Percentiles rank a stretch among this genome's conserved stretches.
Conservation (phyloP, 345 rosid species). For the Pistacia atlantica region DNA sequence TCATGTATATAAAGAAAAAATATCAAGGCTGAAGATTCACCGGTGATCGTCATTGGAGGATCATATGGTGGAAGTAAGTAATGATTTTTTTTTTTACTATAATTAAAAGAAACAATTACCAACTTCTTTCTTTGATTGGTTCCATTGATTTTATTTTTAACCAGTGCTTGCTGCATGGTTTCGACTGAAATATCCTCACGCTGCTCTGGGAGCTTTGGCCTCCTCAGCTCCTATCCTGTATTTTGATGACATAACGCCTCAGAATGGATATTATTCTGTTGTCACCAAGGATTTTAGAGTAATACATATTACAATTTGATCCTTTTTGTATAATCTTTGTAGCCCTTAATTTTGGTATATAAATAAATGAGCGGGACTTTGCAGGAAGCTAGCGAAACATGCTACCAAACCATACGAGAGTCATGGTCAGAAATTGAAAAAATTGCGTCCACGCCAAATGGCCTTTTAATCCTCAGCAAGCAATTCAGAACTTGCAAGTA, state of each 20-base stretch:
- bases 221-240: conserved; percentile 53
- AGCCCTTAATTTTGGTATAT: neutral
- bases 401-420: conserved; percentile 33
- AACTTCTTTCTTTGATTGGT: neutral
- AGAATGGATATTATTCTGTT: conserved; percentile 25
- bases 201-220: conserved; percentile 53
- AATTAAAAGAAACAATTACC: neutral
- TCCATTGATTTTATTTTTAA: neutral
- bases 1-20: conserved; percentile 44
- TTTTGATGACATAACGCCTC: conserved; percentile 30
- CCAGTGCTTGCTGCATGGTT: conserved; percentile 50
- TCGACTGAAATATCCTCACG: conserved; percentile 49
- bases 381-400: conserved; percentile 27
- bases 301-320: neutral
- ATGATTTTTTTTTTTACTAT: too few species aligned
- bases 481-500: conserved; percentile 66
- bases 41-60: conserved; percentile 64
- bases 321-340: too few species aligned
- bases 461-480: conserved; percentile 47
- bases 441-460: conserved; percentile 46
- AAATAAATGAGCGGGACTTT: neutral
- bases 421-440: conserved; percentile 41
- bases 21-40: conserved; percentile 40
- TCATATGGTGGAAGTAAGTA: conserved; percentile 70
- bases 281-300: conserved; percentile 30